Base-by-base conservation (phyloP, 805 yeast species). In the Saturnispora saitoi region DNA sequence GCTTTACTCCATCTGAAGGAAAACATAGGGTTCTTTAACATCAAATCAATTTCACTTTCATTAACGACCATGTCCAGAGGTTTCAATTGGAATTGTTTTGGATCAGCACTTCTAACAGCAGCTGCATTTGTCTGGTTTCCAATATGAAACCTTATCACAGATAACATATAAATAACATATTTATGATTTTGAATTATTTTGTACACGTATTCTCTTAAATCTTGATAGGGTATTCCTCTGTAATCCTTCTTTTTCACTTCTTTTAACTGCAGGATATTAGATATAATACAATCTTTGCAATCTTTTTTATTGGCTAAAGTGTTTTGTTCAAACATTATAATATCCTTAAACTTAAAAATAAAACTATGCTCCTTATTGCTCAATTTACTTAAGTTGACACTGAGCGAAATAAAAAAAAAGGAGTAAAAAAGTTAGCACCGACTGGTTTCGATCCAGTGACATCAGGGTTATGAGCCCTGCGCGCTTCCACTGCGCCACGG, bases 401-500 rank as follows among this genome's bases (percentile, higher is more conserved):
- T 37, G 42, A 45, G 42, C 48, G 17, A 11, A 11, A 6, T 12
- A 19, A 19, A 17, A 12, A n/a, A 28, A 11, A n/a, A 10, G 8
- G 1, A 36, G 47, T 42, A 48, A 46, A 57, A 58, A 63, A 73
- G 70, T 67, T 83, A 84, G 93, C 93, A 87, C 84, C 83, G 87
- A 87, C 77, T 71, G 86, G 93, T 85, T 83, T 85, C 93, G 93
- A 85, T 85, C 95, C 89, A 72, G 78, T 89, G 95, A 83, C 91
- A 82, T 85, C 91, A 84, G 93, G 91, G 95, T 85, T 85, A 85
- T 85, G 95, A 85, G 95, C 95, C 93, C 93, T 83, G 91, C 91
- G 91, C 93, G 93, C 91, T 85, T 84, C 95, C 93, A 82, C 93
- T 85, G 91, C 93, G 91, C 91, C 91, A 85, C 89, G 84, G 84